These are phyloP conservation scores for Linanthus parryae DNA, from an alignment of 148 eudicot species.

Conservation along the genomic window DNA sequence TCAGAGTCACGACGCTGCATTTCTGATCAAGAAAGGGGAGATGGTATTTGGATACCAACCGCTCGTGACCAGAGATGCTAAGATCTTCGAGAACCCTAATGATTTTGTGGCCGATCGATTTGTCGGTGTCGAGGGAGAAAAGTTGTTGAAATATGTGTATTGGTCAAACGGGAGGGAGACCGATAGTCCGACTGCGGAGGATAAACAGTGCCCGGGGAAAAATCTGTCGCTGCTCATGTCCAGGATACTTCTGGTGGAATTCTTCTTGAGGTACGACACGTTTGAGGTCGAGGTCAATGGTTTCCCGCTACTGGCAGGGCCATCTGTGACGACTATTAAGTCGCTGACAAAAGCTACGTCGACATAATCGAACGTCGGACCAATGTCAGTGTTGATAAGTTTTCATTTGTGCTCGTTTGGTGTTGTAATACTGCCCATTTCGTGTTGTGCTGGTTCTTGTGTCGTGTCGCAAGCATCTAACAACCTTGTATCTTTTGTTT, in stretches of 20 bases:
- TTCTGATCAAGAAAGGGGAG: slow-evolving; percentile 41
- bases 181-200: slow-evolving; percentile 30
- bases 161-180: slow-evolving; percentile 52
- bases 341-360: slow-evolving; percentile 30
- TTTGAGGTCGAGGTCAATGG: slow-evolving; percentile 21
- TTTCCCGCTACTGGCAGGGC: slow-evolving; percentile 8
- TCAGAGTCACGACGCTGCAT: slow-evolving; percentile 39
- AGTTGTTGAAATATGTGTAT: slow-evolving; percentile 29
- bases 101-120: slow-evolving; percentile 41
- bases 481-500: too few relatives aligned
- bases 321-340: slow-evolving; percentile 21
- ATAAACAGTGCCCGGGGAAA: slow-evolving; percentile 52
- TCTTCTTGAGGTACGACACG: slow-evolving; percentile 41
- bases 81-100: slow-evolving; percentile 28
- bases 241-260: slow-evolving; percentile 33
- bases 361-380: too few relatives aligned
- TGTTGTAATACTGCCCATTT: too few relatives aligned
- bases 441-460: too few relatives aligned
- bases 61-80: slow-evolving; percentile 41
- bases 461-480: too few relatives aligned
- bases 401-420: too few relatives aligned
- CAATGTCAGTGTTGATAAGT: too few relatives aligned
- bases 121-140: slow-evolving; percentile 39
- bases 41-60: slow-evolving; percentile 48
- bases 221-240: slow-evolving; percentile 37